phyloP scores from a whole-genome alignment of 495 filamentous ascomycete species.

The Xanthoparmelia taractica region DNA sequence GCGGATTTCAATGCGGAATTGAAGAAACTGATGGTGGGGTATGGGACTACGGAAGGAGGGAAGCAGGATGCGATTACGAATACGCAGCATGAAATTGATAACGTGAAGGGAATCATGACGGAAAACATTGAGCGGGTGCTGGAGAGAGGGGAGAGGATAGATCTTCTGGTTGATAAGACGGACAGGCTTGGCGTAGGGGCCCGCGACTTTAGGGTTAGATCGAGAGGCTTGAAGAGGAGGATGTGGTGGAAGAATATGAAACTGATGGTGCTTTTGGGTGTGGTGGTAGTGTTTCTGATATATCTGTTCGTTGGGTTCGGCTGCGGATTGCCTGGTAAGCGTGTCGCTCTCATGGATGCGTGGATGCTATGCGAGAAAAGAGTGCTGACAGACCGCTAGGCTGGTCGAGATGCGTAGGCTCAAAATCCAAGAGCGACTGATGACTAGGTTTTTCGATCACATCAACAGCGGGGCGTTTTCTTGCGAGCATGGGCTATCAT shows the following conservation, averaged over 20 bases:
- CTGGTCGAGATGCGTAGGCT: constrained; percentile 24
- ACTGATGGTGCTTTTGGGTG: constrained; percentile 72
- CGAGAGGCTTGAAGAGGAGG: constrained; percentile 70
- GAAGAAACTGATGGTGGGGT: constrained; percentile 71
- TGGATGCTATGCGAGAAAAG: not conserved
- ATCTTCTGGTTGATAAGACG: constrained; percentile 95
- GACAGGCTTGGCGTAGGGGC: constrained; percentile 79
- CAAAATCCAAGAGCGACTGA: not conserved
- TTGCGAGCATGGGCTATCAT: not conserved
- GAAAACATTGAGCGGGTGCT: constrained; percentile 95
- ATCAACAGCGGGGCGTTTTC: not conserved
- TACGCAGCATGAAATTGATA: constrained; percentile 82
- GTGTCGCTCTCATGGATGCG: not conserved
- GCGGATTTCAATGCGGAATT: constrained; percentile 77
- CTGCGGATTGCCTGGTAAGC: constrained; percentile 56
- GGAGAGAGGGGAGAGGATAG: constrained; percentile 90
- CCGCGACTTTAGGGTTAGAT: constrained; percentile 80
- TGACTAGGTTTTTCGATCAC: not conserved
- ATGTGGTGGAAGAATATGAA: constrained; percentile 99
- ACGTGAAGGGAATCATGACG: constrained; percentile 93
- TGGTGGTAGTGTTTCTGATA: constrained; percentile 79
- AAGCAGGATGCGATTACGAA: constrained; percentile 78
- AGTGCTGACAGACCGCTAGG: constrained; percentile 9
- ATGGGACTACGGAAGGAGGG: constrained; percentile 64
- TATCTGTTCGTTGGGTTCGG: constrained; percentile 69